A percentile compares a stretch with the other conserved stretches of the same genome.
Conservation (phyloP, 1,284 basidiomycete genomes). For the Trametes pubescens region DNA sequence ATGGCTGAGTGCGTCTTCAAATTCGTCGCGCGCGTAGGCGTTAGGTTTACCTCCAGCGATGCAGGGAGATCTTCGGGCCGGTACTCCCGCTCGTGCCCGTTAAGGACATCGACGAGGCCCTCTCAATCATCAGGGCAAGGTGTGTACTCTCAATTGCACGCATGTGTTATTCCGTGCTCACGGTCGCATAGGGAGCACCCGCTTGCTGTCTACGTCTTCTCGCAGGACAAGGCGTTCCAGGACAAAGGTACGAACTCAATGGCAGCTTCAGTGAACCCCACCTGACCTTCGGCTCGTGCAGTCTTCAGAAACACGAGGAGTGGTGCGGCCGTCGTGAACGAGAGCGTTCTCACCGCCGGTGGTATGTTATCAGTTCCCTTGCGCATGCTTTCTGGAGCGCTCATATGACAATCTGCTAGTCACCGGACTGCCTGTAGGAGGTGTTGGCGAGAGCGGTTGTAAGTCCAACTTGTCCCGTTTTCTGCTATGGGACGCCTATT, state of each 20-base stretch:
- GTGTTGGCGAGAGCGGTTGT: constrained; percentile 78
- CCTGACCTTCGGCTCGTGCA: constrained; percentile 36
- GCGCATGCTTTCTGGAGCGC: background rate
- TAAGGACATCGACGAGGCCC: constrained; percentile 74
- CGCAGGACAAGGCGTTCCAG: constrained; percentile 65
- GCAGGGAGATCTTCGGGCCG: constrained; percentile 49
- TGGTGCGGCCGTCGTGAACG: constrained; percentile 72
- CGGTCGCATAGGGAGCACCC: constrained; percentile 67
- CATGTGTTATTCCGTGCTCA: background rate
- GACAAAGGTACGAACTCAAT: constrained; percentile 57
- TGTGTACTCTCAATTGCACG: background rate
- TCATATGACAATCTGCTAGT: constrained; percentile 45
- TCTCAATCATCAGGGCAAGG: constrained; percentile 62
- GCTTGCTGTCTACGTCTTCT: constrained; percentile 81
- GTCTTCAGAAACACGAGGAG: constrained; percentile 75
- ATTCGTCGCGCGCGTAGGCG: background rate
- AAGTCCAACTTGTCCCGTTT: constrained; percentile 37
- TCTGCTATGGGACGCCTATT: too few relatives aligned
- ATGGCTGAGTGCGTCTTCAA: constrained; percentile 69
- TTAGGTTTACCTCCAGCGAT: background rate
- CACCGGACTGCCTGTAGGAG: constrained; percentile 76
- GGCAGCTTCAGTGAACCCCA: background rate
- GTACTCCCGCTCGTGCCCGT: constrained; percentile 80
- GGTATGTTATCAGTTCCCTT: constrained; percentile 46
- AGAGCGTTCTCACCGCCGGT: constrained; percentile 62